phyloP scores from a whole-genome alignment of 225 moss, liverwort and hornwort species.

The Thuidium tamariscinum region DNA sequence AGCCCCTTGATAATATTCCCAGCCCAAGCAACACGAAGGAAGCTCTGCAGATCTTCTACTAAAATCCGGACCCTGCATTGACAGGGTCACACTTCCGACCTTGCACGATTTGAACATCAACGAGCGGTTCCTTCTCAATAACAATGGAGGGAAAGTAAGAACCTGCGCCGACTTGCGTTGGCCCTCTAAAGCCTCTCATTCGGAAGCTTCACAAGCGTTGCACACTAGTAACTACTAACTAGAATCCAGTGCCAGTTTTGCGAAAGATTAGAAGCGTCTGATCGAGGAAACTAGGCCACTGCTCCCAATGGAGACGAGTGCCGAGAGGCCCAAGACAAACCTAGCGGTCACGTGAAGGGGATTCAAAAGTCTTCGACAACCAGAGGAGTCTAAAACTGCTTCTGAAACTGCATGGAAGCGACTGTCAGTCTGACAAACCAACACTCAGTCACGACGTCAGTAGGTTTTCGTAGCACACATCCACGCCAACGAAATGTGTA shows the following conservation, averaged over 20 bases:
- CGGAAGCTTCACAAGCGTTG: background rate
- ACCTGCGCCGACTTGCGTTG: background rate
- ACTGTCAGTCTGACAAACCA: background rate
- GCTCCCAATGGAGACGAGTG: background rate
- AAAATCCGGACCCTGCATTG: background rate
- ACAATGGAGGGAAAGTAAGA: background rate
- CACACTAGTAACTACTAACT: background rate
- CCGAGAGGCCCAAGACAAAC: background rate
- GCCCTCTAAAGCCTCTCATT: background rate
- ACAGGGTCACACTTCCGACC: background rate
- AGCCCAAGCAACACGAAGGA: background rate
- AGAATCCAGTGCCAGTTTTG: background rate
- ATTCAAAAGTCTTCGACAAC: background rate
- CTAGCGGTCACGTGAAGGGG: background rate
- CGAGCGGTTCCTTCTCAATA: background rate
- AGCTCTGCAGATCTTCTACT: background rate
- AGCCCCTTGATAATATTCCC: background rate
- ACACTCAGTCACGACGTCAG: background rate
- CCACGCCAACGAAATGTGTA: background rate
- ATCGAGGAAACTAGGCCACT: background rate
- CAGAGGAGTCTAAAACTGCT: background rate
- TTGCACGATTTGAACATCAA: background rate
- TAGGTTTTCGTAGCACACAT: background rate
- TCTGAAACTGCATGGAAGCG: background rate
- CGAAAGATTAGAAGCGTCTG: background rate